These are phyloP conservation scores for Metschnikowia picachoensis DNA, from an alignment of 805 yeast species.

Conservation along the genomic window DNA sequence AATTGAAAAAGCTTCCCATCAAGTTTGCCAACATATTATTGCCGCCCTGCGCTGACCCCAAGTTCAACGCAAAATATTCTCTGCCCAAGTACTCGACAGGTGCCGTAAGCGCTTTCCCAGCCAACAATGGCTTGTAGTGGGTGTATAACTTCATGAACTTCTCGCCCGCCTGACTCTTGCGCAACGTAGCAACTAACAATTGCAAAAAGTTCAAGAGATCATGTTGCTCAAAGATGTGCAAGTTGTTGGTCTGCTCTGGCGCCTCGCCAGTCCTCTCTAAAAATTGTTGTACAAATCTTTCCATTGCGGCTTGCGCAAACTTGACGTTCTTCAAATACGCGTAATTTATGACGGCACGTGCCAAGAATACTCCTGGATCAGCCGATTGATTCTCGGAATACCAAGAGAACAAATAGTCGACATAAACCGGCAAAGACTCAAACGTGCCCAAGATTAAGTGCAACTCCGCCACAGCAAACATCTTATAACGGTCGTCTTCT, in stretches of 20 bases:
- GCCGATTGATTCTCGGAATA: conserved; percentile 19
- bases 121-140: conserved; percentile 43
- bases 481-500: conserved; percentile 32
- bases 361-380: conserved; percentile 31
- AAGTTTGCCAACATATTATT: conserved; percentile 49
- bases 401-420: conserved; percentile 46
- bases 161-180: conserved; percentile 46
- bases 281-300: conserved; percentile 21
- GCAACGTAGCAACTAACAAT: conserved; percentile 55
- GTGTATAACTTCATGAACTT: conserved; percentile 51
- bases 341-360: conserved; percentile 73
- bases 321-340: conserved; percentile 63
- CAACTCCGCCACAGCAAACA: conserved; percentile 65
- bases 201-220: conserved; percentile 66
- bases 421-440: conserved; percentile 41
- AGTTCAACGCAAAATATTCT: conserved; percentile 53
- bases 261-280: conserved; percentile 23
- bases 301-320: conserved; percentile 42
- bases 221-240: conserved; percentile 26
- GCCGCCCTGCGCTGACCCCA: conserved; percentile 38
- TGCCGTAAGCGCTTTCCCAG: conserved; percentile 32
- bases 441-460: conserved; percentile 66
- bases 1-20: conserved; percentile 57
- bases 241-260: background rate
- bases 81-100: conserved; percentile 58